Evolutionary conservation across 1,284 basidiomycete genomes (phyloP).

Genomic region (Ustilago xerochloae): DNA sequence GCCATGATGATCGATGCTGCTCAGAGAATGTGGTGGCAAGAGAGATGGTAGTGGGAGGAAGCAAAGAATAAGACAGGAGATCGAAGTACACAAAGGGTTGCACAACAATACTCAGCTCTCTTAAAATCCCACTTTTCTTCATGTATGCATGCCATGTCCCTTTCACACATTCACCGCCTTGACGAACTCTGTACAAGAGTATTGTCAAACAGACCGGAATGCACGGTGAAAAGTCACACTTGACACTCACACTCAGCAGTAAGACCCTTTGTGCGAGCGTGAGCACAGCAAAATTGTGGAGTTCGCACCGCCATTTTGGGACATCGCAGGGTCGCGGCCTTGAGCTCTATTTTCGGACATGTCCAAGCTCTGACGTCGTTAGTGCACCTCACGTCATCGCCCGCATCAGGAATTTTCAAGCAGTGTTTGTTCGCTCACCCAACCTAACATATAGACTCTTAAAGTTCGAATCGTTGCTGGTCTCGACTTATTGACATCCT

Average conservation of each 20-base stretch:
- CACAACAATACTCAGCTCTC: no score
- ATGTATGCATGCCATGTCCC: no score
- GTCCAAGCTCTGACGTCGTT: constrained; percentile 2
- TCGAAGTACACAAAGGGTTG: no score
- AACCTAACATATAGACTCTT: neutral
- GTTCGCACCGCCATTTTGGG: neutral
- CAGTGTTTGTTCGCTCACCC: neutral
- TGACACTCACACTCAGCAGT: neutral
- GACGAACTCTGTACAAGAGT: no score
- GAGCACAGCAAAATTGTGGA: neutral
- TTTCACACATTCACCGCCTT: no score
- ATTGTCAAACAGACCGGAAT: neutral
- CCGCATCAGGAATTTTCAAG: neutral
- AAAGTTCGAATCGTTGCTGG: no score
- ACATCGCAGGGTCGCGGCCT: neutral
- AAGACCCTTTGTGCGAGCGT: no score
- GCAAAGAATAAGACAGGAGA: neutral
- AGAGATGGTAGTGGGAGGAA: neutral
- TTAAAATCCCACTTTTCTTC: no score
- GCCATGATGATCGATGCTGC: constrained; percentile 32
- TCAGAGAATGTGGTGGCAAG: neutral
- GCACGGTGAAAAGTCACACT: neutral
- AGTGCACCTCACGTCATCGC: neutral
- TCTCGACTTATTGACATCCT: neutral
- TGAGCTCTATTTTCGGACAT: constrained; percentile 5